phyloP scores from a whole-genome alignment of 495 filamentous ascomycete species.

The Penicillium lagena region DNA sequence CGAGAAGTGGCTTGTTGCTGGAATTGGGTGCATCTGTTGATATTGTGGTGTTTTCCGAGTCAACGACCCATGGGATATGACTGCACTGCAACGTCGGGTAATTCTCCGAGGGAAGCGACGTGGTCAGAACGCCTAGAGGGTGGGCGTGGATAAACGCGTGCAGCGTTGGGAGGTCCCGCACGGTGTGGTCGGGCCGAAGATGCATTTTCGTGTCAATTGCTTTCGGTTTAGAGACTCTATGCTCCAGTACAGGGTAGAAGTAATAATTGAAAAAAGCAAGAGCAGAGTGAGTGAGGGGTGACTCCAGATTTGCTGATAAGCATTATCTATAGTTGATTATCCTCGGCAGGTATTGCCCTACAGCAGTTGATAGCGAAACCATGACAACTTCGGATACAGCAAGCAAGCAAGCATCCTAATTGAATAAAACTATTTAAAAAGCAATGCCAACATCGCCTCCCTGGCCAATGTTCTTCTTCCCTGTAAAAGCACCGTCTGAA shows the following conservation, averaged over 20 bases:
- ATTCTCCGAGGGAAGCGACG: slow-evolving; percentile 32
- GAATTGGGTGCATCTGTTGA: background rate
- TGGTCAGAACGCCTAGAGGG: slow-evolving; percentile 45
- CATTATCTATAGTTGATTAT: no score
- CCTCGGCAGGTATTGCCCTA: no score
- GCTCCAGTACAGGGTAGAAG: no score
- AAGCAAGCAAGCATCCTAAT: no score
- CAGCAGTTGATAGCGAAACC: no score
- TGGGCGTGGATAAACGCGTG: slow-evolving; percentile 39
- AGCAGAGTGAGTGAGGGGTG: background rate
- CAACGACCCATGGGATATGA: slow-evolving; percentile 46
- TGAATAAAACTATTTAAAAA: no score
- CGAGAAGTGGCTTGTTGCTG: background rate
- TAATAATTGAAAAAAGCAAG: background rate
- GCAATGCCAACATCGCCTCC: no score
- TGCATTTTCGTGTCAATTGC: slow-evolving; percentile 30
- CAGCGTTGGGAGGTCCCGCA: slow-evolving; percentile 28
- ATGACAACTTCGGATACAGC: no score
- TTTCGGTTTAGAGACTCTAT: background rate
- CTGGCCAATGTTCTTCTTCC: no score
- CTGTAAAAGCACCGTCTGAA: no score
- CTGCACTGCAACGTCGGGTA: slow-evolving; percentile 39
- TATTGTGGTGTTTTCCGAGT: slow-evolving; percentile 9
- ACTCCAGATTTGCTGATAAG: slow-evolving; percentile 5
- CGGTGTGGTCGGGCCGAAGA: slow-evolving; percentile 39